Evolutionary conservation across 2,329 filamentous ascomycete genomes (phyloP), one percentile per base, ranked within the genome.

Genomic region (Xylaria digitata): DNA sequence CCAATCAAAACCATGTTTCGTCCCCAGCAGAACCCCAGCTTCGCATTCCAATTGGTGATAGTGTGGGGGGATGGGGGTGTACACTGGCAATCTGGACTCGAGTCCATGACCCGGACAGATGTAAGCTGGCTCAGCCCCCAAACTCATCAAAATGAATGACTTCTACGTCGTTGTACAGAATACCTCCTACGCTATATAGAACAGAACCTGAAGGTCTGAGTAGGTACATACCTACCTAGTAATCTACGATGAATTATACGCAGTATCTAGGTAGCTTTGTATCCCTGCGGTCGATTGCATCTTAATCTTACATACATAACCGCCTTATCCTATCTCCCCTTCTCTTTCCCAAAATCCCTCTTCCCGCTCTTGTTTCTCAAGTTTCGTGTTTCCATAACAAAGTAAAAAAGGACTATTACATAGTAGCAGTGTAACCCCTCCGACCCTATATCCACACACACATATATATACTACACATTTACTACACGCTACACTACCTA

Each of bases 41-140:
- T 32, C 15, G 7, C 21, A 52, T 43, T 6, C 48, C 8, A 23
- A 63, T 59, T 63, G 54, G 59, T 52, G 63, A 45, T n/a, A 40
- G 34, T 37, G 32, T 34, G n/a, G n/a, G n/a, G n/a, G n/a, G n/a
- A n/a, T n/a, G n/a, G n/a, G n/a, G n/a, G n/a, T n/a, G n/a, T n/a
- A n/a, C n/a, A n/a, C n/a, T n/a, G n/a, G n/a, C 7, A n/a, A 43
- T 56, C 30, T 45, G 34, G 46, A 43, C 53, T 56, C 46, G 34
- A 63, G 42, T 26, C 26, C 26, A 54, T 26, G 26, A 26, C 26
- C 54, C 40, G 5, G 13, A 15, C 19, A 26, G 26, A 26, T 52
- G 57, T 37, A 40, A 21, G n/a, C 45, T 56, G 46, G 52, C 63
- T 66, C 63, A 66, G 63, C 63, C 63, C 61, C 63, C 32, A 57